These are phyloP conservation scores for Malassezia yamatoensis DNA, from an alignment of 1,284 basidiomycete genomes.

Conservation along the genomic window DNA sequence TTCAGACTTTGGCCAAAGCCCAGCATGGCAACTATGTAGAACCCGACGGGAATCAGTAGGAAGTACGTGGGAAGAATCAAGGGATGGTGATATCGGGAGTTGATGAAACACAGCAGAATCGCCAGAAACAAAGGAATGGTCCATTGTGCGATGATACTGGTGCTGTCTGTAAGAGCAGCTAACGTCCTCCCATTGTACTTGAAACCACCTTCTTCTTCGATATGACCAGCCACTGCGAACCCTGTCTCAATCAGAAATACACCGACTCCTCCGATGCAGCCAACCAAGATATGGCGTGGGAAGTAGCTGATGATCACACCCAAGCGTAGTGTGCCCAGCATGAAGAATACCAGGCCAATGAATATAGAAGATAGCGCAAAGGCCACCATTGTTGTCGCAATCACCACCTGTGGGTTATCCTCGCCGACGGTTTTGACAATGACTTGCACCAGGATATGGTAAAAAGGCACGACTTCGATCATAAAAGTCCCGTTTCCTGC, in stretches of 20 bases:
- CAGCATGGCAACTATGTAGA: conserved; percentile 64
- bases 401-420: conserved; percentile 60
- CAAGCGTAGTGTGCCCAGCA: conserved; percentile 62
- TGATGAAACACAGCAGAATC: conserved; percentile 68
- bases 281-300: conserved; percentile 71
- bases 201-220: conserved; percentile 67
- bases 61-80: conserved; percentile 85
- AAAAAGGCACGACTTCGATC: conserved; percentile 90
- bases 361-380: conserved; percentile 82
- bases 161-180: conserved; percentile 49
- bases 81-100: conserved; percentile 70
- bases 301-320: conserved; percentile 89
- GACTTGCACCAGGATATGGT: conserved; percentile 74
- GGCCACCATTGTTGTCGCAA: conserved; percentile 81
- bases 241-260: conserved; percentile 60
- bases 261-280: conserved; percentile 91
- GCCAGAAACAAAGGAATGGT: conserved; percentile 67
- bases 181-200: conserved; percentile 60
- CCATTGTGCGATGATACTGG: conserved; percentile 63
- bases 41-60: conserved; percentile 67
- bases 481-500: conserved; percentile 85
- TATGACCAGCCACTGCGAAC: conserved; percentile 68
- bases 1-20: conserved; percentile 59
- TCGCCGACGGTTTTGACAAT: conserved; percentile 67
- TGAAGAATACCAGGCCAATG: conserved; percentile 56